Percentiles rank a stretch among this genome's conserved stretches.
phyloP scores from a whole-genome alignment of 2,329 filamentous ascomycete species.

The Coniosporium uncinatum region DNA sequence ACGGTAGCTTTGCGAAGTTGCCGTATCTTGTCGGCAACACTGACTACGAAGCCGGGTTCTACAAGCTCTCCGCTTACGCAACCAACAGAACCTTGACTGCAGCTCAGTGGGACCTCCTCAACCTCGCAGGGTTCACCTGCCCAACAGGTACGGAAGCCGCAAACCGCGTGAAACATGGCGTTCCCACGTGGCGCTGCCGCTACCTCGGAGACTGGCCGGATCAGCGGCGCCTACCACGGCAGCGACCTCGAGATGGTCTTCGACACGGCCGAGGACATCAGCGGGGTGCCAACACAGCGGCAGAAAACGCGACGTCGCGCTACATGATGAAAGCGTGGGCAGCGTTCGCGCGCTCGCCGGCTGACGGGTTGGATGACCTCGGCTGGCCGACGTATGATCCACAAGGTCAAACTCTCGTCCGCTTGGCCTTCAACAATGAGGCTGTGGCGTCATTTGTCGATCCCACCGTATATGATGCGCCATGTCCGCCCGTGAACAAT shows the following conservation, averaged over 20 bases:
- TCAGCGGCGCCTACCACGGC: conserved; percentile 2
- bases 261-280: conserved; percentile 1
- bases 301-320: not conserved
- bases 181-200: conserved; percentile 2
- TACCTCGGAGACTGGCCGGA: not conserved
- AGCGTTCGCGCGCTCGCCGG: conserved; percentile 3
- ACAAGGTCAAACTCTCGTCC: too few relatives aligned
- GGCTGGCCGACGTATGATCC: too few relatives aligned
- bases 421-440: too few relatives aligned
- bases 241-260: conserved; percentile 2
- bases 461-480: too few relatives aligned
- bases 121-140: not conserved
- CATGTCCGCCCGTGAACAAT: too few relatives aligned
- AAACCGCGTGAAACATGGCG: not conserved
- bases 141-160: not conserved
- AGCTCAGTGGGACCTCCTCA: not conserved
- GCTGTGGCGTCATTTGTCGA: too few relatives aligned
- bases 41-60: conserved; percentile 2
- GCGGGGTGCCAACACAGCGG: not conserved
- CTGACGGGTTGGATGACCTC: too few relatives aligned
- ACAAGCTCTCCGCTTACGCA: not conserved
- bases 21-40: conserved; percentile 2
- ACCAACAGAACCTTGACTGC: not conserved
- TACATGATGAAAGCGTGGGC: conserved; percentile 3
- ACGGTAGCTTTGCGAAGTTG: conserved; percentile 3